These are phyloP conservation scores for Chalciporus pseudorubinellus DNA, from an alignment of 768 basidiomycete species.

Conservation along the genomic window DNA sequence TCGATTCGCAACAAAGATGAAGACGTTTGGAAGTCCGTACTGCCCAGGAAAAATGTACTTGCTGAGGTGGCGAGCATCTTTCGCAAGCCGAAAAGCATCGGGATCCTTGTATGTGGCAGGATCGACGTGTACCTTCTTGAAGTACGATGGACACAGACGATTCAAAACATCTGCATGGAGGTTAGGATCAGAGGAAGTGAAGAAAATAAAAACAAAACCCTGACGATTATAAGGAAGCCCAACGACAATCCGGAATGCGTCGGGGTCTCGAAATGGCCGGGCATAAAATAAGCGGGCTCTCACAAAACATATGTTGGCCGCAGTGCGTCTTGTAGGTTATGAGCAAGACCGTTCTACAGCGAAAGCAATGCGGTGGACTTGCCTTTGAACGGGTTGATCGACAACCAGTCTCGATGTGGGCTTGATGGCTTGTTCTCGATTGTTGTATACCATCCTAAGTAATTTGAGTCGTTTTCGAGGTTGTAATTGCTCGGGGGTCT, in stretches of 20 bases:
- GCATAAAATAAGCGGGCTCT: conserved; percentile 69
- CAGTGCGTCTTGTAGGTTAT: conserved; percentile 35
- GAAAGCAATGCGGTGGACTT: not conserved
- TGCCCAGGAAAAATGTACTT: conserved; percentile 88
- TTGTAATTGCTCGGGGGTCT: conserved; percentile 8
- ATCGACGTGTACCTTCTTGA: conserved; percentile 27
- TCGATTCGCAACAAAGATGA: conserved; percentile 30
- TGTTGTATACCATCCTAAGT: not conserved
- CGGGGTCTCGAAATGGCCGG: conserved; percentile 51
- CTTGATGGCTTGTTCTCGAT: conserved; percentile 5
- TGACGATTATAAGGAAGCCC: conserved; percentile 71
- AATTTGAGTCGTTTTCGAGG: conserved; percentile 30
- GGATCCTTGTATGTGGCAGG: conserved; percentile 39
- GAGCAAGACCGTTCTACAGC: not conserved
- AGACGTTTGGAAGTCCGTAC: conserved; percentile 64
- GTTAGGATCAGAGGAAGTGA: not conserved
- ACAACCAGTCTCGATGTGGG: conserved; percentile 1
- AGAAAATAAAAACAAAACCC: conserved; percentile 23
- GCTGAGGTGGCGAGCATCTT: conserved; percentile 58
- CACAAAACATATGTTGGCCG: conserved; percentile 50
- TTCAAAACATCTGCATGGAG: conserved; percentile 60
- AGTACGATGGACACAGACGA: conserved; percentile 46
- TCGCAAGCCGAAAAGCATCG: conserved; percentile 45
- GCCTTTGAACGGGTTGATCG: conserved; percentile 23
- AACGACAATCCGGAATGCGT: conserved; percentile 48